Conservation (phyloP, 768 basidiomycete genomes). For the Rhodosporidiobolus sp. region DNA sequence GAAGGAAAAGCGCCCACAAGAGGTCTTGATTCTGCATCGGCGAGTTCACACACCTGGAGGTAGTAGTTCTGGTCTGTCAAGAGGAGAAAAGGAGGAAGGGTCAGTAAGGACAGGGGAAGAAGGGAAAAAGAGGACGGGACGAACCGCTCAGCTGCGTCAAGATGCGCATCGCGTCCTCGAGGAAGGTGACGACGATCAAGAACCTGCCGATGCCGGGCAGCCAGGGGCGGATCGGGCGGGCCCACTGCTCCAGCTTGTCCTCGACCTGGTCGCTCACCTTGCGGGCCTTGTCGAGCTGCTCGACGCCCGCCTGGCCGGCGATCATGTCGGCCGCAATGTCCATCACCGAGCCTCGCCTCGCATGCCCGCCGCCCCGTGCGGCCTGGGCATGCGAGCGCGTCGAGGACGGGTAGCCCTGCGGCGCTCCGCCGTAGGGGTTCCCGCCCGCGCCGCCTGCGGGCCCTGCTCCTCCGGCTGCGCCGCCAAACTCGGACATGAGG, state of each 20-base stretch:
- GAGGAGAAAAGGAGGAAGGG: no score
- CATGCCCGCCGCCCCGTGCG: constrained; percentile 6
- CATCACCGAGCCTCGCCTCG: constrained; percentile 22
- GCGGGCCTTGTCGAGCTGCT: constrained; percentile 44
- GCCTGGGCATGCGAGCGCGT: background rate
- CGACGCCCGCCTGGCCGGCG: constrained; percentile 27
- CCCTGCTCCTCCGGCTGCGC: background rate
- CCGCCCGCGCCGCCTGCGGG: background rate
- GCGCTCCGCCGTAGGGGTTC: constrained; percentile 6
- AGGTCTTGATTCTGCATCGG: background rate
- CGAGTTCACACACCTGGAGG: constrained; percentile 66
- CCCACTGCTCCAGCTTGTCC: constrained; percentile 86
- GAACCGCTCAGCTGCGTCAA: constrained; percentile 54
- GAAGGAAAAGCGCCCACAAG: background rate
- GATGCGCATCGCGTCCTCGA: constrained; percentile 93
- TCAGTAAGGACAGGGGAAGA: background rate
- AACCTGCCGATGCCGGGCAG: constrained; percentile 93
- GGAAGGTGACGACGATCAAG: constrained; percentile 94
- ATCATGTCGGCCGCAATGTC: constrained; percentile 38
- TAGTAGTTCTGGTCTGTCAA: constrained; percentile 89
- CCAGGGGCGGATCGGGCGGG: constrained; percentile 88
- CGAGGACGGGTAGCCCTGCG: background rate
- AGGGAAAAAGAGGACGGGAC: background rate
- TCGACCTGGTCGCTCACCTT: constrained; percentile 57
- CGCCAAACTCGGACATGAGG: constrained; percentile 10